Conservation (phyloP, 2,329 filamentous ascomycete genomes). For the Sporothrix variecibatus region DNA sequence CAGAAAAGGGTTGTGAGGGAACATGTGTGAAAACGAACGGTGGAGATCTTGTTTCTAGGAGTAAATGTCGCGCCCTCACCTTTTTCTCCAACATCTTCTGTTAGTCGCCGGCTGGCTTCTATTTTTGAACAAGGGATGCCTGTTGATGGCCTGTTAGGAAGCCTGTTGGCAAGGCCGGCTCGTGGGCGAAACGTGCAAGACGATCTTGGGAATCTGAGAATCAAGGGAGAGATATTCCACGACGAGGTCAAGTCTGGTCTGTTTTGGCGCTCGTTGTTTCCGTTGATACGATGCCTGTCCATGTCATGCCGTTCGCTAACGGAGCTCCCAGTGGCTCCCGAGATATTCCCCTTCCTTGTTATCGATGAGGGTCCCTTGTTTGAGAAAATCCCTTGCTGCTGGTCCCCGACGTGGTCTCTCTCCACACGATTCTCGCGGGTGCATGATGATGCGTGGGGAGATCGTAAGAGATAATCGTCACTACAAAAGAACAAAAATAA, state of each 20-base stretch:
- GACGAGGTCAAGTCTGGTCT: neutral
- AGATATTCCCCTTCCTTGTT: neutral
- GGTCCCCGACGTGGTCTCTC: neutral
- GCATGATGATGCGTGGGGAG: neutral
- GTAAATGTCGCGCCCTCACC: neutral
- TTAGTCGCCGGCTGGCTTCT: neutral
- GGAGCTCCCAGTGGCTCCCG: neutral
- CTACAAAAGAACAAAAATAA: neutral
- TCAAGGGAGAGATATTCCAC: neutral
- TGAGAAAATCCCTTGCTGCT: neutral
- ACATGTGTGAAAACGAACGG: neutral
- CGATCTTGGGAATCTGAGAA: neutral
- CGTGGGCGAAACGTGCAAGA: neutral
- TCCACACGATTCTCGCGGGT: neutral
- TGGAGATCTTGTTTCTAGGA: constrained; percentile 2
- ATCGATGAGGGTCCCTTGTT: neutral
- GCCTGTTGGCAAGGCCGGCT: neutral
- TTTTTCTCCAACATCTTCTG: neutral
- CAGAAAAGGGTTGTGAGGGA: neutral
- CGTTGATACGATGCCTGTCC: neutral
- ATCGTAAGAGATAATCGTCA: neutral
- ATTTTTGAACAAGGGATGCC: constrained; percentile 7
- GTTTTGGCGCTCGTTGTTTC: neutral
- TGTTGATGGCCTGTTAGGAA: neutral
- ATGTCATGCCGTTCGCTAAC: neutral